Evolutionary conservation across 2,329 filamentous ascomycete genomes (phyloP), one percentile per base, ranked within the genome.

Genomic region (Epichloe festucae): DNA sequence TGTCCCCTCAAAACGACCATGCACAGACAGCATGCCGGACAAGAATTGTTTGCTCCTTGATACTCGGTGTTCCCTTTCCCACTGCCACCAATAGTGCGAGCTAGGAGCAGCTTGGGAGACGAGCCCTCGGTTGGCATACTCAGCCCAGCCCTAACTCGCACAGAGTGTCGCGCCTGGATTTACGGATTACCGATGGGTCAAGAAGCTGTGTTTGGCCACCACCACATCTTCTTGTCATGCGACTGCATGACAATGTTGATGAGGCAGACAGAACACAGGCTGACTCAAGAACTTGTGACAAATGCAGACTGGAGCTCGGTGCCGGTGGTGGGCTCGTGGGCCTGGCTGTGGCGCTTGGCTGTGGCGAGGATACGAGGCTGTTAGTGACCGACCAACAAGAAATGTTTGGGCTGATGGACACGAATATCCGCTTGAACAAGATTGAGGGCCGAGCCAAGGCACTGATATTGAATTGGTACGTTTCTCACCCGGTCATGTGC

Each of bases 311-410:
- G 61, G 93, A 97, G 70, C 76, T 98, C 42, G 93, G 93, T 52
- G 89, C 91, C 54, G 93, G 93, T 53, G 89, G 90, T 52, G 93
- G 93, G 19, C 77, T 97, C 48, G 89, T 95, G 48, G 90, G 81
- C 48, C 71, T 85, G 54, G 79, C 76, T 12, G 73, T 83, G 35
- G 79, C 79, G 31, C 68, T 73, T 35, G 78, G 75, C 46, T 81
- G 76, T 66, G 64, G 72, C 50, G 67, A 81, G 49, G 71, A 59
- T 51, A 62, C 42, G 73, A 77, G n/a, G 67, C 52, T 96, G 54
- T 77, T 84, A 62, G 80, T 97, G 62, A 96, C 91, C 3, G 93
- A 98, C 70, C 89, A 95, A 70, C 65, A 78, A 55, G 81, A 87
- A 55, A 96, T 98, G 89, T 74, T 89, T 54, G 71, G 79, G 35